These are phyloP conservation scores for Trichophyton simii DNA, from an alignment of 2,329 filamentous ascomycete species.

Conservation along the genomic window DNA sequence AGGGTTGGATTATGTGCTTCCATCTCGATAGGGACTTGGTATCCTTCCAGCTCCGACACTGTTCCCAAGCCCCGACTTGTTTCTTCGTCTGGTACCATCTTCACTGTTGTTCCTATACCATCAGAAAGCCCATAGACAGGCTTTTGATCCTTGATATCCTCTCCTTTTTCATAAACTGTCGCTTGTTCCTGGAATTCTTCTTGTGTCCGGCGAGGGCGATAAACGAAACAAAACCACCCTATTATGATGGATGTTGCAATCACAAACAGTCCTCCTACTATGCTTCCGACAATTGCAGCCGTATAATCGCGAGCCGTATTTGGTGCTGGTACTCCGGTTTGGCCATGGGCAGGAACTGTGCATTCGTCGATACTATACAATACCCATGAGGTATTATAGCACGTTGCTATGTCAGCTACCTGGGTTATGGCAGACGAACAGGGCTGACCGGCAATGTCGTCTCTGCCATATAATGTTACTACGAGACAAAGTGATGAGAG, in stretches of 20 bases:
- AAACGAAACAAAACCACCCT: not conserved
- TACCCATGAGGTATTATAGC: slow-evolving; percentile 3
- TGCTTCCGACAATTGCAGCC: not conserved
- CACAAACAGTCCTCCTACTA: not conserved
- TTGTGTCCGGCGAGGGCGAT: not conserved
- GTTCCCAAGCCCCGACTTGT: not conserved
- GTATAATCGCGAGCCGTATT: not conserved
- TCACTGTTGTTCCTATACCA: not conserved
- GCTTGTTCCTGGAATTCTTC: not conserved
- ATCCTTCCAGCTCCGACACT: not conserved
- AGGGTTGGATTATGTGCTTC: not conserved
- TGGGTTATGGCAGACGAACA: not conserved
- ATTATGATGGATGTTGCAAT: not conserved
- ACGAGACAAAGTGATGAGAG: not conserved
- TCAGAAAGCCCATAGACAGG: too few species aligned
- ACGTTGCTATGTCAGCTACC: not conserved
- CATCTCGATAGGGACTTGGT: not conserved
- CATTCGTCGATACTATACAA: slow-evolving; percentile 4
- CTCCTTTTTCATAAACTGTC: not conserved
- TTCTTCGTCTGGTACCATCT: not conserved
- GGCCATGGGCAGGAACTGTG: not conserved
- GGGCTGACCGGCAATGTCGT: not conserved
- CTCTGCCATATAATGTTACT: slow-evolving; percentile 1
- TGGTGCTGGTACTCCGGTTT: not conserved
- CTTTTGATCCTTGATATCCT: not conserved